Conservation (phyloP, 495 filamentous ascomycete genomes). For the Mytilinidion resinicola region DNA sequence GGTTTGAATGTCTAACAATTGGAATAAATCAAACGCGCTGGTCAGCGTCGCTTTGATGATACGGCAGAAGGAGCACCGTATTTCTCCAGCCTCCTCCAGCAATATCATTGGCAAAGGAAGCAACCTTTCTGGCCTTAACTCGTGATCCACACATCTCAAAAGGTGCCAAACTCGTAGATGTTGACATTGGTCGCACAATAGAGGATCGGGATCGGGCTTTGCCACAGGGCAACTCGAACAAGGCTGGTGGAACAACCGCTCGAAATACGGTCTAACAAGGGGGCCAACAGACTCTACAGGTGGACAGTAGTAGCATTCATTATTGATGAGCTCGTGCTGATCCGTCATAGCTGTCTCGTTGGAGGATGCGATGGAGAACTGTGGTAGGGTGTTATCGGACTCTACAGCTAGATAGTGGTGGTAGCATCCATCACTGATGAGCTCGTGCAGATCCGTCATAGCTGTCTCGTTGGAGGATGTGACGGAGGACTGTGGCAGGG, state of each 20-base stretch:
- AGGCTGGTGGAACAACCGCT: not conserved
- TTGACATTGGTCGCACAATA: not conserved
- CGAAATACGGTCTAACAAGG: too few relatives aligned
- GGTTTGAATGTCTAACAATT: not conserved
- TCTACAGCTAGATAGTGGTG: too few relatives aligned
- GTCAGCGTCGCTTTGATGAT: not conserved
- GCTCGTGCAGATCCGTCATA: too few relatives aligned
- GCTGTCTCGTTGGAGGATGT: too few relatives aligned
- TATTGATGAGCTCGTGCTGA: too few relatives aligned
- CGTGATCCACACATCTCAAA: not conserved
- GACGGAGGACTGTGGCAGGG: too few relatives aligned
- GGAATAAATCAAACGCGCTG: not conserved
- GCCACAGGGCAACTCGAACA: not conserved
- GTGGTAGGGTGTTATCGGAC: too few relatives aligned
- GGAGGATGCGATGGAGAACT: too few relatives aligned
- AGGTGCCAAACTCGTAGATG: not conserved
- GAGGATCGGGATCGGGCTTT: not conserved
- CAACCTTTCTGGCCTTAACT: not conserved
- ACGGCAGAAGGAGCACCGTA: not conserved
- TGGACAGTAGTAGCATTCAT: too few relatives aligned
- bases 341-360: too few relatives aligned
- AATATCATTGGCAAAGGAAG: not conserved
- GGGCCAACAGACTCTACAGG: too few relatives aligned
- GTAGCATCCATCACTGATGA: too few relatives aligned
- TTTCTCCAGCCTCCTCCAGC: not conserved